A percentile compares a stretch with the other conserved stretches of the same genome.
Conservation (phyloP, 768 basidiomycete species). For the Mycena leptocephala region DNA sequence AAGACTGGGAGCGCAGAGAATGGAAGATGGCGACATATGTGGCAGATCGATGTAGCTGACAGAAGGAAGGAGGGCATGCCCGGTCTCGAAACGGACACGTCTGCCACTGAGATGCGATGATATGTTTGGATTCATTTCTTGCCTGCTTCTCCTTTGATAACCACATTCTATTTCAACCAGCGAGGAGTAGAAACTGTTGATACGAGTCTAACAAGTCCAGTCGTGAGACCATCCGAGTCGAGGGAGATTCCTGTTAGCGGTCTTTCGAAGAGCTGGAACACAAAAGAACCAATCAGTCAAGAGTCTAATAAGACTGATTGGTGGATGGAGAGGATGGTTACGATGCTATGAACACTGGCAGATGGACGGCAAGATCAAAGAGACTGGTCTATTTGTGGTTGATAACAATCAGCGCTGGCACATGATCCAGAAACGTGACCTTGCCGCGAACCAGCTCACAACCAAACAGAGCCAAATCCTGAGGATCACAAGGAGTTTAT, state of each 20-base stretch:
- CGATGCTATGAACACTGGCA: background rate
- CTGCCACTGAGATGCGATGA: conserved; percentile 1
- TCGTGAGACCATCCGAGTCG: too few relatives aligned
- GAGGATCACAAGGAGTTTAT: too few relatives aligned
- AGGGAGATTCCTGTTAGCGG: too few relatives aligned
- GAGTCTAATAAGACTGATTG: conserved; percentile 9
- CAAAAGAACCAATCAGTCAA: background rate
- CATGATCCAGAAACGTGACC: background rate
- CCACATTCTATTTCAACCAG: too few relatives aligned
- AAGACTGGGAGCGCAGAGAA: background rate
- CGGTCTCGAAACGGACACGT: background rate
- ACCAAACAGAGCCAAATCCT: background rate
- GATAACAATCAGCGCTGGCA: background rate
- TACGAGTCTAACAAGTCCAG: too few relatives aligned
- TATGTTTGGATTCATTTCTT: background rate
- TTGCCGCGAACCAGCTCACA: background rate
- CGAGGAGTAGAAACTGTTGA: too few relatives aligned
- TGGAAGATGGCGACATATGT: conserved; percentile 16
- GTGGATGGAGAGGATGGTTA: background rate
- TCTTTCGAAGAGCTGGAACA: background rate
- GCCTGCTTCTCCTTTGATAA: background rate
- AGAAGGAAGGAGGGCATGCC: conserved; percentile 7
- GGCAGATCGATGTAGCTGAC: conserved; percentile 28
- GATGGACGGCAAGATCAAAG: background rate
- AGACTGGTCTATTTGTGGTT: background rate